Percentiles rank a stretch among this genome's conserved stretches.
Conservation (phyloP, 2,329 filamentous ascomycete genomes). For the Ophiostoma perfectum region DNA sequence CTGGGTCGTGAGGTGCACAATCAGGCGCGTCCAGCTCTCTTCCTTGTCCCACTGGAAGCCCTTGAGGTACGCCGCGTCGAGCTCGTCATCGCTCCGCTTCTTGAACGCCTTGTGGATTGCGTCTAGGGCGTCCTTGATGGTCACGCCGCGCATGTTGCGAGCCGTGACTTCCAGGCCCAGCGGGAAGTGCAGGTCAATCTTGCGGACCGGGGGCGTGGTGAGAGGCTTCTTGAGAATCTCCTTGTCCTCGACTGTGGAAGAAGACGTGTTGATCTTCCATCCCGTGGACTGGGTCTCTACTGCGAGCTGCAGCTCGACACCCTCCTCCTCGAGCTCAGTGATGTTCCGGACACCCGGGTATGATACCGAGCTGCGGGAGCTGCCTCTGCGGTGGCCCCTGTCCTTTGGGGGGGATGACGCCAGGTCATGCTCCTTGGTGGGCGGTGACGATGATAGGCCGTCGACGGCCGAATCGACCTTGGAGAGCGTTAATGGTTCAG, state of each 20-base stretch:
- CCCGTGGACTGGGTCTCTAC: constrained; percentile 81
- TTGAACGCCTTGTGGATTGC: constrained; percentile 95
- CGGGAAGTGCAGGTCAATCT: constrained; percentile 89
- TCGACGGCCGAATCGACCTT: constrained; percentile 92
- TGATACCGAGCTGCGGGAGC: constrained; percentile 63
- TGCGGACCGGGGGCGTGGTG: constrained; percentile 78
- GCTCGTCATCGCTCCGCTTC: constrained; percentile 92
- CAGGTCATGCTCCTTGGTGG: constrained; percentile 56
- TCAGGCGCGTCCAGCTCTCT: constrained; percentile 79
- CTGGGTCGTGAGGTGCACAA: constrained; percentile 78
- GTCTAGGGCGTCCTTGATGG: constrained; percentile 93
- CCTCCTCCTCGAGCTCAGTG: constrained; percentile 72
- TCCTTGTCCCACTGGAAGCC: constrained; percentile 97
- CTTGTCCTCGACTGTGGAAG: constrained; percentile 71
- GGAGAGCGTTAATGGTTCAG: constrained; percentile 54
- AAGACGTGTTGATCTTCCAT: constrained; percentile 92
- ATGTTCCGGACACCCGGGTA: constrained; percentile 73
- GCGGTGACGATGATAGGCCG: constrained; percentile 64
- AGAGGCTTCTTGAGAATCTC: constrained; percentile 77
- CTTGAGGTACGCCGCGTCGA: constrained; percentile 78
- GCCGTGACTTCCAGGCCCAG: constrained; percentile 82
- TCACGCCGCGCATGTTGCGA: constrained; percentile 88
- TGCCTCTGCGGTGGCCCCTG: constrained; percentile 41
- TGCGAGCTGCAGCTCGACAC: constrained; percentile 65
- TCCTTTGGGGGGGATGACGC: constrained; percentile 63